phyloP scores from a whole-genome alignment of 2,329 filamentous ascomycete species.

The Aurifilum marmelostoma region DNA sequence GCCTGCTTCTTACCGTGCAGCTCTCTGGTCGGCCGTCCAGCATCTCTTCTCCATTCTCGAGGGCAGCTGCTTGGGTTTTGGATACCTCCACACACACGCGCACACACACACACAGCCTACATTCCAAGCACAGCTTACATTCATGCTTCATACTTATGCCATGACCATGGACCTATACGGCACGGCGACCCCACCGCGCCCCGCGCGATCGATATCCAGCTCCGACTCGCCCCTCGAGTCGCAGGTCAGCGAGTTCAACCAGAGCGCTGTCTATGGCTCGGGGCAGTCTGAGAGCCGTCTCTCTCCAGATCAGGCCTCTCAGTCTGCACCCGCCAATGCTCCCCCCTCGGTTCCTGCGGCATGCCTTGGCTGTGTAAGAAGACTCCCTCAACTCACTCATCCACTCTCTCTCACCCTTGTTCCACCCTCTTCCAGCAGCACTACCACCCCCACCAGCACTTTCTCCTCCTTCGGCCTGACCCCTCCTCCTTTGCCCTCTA shows the following conservation, averaged over 20 bases:
- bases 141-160: background rate
- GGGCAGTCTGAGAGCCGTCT: slow-evolving; percentile 30
- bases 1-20: too few relatives aligned
- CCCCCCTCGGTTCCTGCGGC: slow-evolving; percentile 50
- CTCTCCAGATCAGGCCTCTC: slow-evolving; percentile 18
- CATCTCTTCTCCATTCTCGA: background rate
- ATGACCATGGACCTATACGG: slow-evolving; percentile 24
- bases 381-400: slow-evolving; percentile 27
- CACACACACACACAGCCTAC: too few relatives aligned
- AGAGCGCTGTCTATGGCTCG: slow-evolving; percentile 32
- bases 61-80: background rate
- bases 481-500: background rate
- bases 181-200: slow-evolving; percentile 11
- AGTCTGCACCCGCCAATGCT: slow-evolving; percentile 9
- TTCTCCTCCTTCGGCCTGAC: background rate
- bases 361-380: slow-evolving; percentile 59
- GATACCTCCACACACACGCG: background rate
- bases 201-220: slow-evolving; percentile 21
- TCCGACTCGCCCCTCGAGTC: slow-evolving; percentile 27
- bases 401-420: slow-evolving; percentile 21
- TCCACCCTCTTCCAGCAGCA: slow-evolving; percentile 3
- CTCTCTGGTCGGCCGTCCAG: background rate
- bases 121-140: background rate
- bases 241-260: slow-evolving; percentile 23
- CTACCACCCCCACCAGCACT: too few relatives aligned